A percentile compares a stretch with the other conserved stretches of the same genome.
Evolutionary conservation across 176 grass and related monocot genomes (phyloP).

Genomic region (Cenchrus purpureus): DNA sequence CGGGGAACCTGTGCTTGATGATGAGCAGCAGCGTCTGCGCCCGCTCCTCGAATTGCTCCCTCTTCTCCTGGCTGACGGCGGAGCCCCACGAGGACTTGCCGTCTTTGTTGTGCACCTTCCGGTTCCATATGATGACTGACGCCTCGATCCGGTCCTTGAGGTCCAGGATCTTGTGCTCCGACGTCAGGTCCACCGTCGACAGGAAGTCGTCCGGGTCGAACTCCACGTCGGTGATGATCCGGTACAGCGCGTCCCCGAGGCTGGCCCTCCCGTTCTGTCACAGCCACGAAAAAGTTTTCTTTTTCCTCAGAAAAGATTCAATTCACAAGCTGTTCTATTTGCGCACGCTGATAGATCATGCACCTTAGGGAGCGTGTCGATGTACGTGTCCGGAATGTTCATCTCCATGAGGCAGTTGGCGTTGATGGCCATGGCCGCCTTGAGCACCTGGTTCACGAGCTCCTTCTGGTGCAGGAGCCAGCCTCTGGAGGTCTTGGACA

Average conservation of each 20-base stretch:
- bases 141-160: conserved; percentile 98
- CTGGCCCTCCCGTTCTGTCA: conserved; percentile 80
- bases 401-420: conserved; percentile 97
- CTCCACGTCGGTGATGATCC: conserved; percentile 81
- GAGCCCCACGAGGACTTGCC: conserved; percentile 85
- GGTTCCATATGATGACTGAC: conserved; percentile 95
- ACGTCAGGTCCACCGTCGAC: conserved; percentile 79
- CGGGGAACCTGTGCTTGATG: conserved; percentile 92
- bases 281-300: too few relatives aligned
- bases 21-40: conserved; percentile 94
- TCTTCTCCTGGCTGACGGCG: conserved; percentile 84
- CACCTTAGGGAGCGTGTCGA: conserved; percentile 87
- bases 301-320: background rate
- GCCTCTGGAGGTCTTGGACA: conserved; percentile 56
- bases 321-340: background rate
- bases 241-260: conserved; percentile 88
- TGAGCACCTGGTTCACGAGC: conserved; percentile 92
- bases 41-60: conserved; percentile 97
- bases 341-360: background rate
- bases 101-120: conserved; percentile 98
- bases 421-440: conserved; percentile 98
- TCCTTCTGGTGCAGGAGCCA: conserved; percentile 81
- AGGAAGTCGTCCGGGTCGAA: conserved; percentile 94
- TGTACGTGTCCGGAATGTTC: conserved; percentile 81
- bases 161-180: conserved; percentile 96